Conservation (phyloP, 768 basidiomycete species). For the Suillus hirtellus region DNA sequence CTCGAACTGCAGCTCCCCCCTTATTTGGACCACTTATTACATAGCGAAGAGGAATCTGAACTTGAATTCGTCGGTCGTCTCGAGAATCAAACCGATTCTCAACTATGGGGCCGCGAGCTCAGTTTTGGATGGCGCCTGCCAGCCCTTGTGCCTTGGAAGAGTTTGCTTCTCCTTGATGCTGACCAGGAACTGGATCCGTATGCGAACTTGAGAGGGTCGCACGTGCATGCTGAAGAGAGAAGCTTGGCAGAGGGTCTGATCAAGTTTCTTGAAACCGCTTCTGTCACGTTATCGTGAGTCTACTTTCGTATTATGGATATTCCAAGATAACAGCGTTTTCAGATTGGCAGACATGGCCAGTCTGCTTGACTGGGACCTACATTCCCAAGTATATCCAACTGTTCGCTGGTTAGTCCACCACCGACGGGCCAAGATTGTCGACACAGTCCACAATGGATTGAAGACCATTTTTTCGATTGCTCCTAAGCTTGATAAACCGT, state of each 20-base stretch:
- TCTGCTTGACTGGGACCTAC: conserved; percentile 80
- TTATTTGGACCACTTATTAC: conserved; percentile 69
- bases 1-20: conserved; percentile 88
- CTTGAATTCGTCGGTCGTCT: conserved; percentile 49
- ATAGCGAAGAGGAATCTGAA: conserved; percentile 61
- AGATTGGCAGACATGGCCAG: conserved; percentile 81
- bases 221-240: conserved; percentile 64
- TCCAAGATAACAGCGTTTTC: conserved; percentile 5
- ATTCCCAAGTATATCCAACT: conserved; percentile 83
- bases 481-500: conserved; percentile 61
- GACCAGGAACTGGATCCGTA: conserved; percentile 58
- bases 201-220: conserved; percentile 57
- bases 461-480: conserved; percentile 83
- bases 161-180: conserved; percentile 73
- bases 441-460: conserved; percentile 74
- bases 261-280: conserved; percentile 72
- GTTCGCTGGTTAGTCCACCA: conserved; percentile 92
- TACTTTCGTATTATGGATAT: neutral
- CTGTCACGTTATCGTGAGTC: conserved; percentile 75
- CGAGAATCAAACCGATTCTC: conserved; percentile 52
- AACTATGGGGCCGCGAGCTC: conserved; percentile 68
- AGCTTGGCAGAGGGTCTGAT: conserved; percentile 69
- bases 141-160: conserved; percentile 87
- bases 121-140: conserved; percentile 73
- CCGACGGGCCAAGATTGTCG: conserved; percentile 85